Conservation (phyloP, 2,329 filamentous ascomycete species). For the Beauveria sp. region DNA sequence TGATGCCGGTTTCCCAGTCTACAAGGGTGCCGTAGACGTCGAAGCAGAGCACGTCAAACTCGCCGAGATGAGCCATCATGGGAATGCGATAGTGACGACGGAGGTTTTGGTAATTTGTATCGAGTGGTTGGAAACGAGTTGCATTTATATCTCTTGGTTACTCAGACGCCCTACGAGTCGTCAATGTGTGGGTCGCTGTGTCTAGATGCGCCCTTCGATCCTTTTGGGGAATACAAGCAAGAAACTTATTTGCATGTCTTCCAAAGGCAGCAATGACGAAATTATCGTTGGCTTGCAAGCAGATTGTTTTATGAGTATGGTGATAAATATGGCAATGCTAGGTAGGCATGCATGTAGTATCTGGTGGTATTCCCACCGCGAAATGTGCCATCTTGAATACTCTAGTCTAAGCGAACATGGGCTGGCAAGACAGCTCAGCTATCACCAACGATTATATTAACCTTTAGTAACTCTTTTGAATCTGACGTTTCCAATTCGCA, state of each 20-base stretch:
- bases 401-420: too few species aligned
- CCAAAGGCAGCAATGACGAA: too few species aligned
- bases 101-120: not conserved
- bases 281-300: too few species aligned
- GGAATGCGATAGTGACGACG: not conserved
- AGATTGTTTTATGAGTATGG: too few species aligned
- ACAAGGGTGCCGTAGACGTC: constrained; percentile 77
- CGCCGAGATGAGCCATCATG: constrained; percentile 6
- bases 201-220: not conserved
- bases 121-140: not conserved
- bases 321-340: too few species aligned
- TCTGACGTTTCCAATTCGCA: too few species aligned
- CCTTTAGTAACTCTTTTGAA: fast-evolving
- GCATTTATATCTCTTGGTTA: not conserved
- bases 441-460: too few species aligned
- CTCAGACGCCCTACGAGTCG: not conserved
- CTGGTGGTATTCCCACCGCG: too few species aligned
- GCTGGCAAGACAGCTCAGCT: not conserved
- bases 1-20: constrained; percentile 66
- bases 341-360: too few species aligned
- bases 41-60: constrained; percentile 51
- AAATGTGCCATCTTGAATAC: too few species aligned
- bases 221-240: too few species aligned
- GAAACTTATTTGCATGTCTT: too few species aligned
- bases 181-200: not conserved